phyloP scores from a whole-genome alignment of 208 protist genomes.

The Crithidia fasciculata region DNA sequence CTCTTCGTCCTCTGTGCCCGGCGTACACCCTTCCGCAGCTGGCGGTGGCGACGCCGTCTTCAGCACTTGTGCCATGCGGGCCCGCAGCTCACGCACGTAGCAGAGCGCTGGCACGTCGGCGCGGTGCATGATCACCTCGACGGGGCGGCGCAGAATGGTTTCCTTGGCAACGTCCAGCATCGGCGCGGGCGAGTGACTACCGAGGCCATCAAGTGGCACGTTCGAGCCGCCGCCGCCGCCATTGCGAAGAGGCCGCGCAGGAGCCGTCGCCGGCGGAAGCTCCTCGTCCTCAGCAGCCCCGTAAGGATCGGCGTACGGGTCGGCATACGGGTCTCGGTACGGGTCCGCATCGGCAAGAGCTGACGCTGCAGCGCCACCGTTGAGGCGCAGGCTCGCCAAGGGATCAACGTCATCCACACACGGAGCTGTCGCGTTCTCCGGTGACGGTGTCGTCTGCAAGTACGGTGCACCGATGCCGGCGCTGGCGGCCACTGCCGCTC shows the following conservation, averaged over 20 bases:
- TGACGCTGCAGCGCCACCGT: background rate
- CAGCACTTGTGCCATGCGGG: slow-evolving; percentile 30
- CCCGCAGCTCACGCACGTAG: slow-evolving; percentile 65
- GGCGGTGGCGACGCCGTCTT: background rate
- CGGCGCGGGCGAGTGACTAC: background rate
- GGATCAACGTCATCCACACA: slow-evolving; percentile 14
- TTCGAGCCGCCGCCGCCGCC: slow-evolving; percentile 3
- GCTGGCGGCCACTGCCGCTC: background rate
- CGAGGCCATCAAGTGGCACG: slow-evolving; percentile 12
- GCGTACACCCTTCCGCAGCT: too few relatives aligned
- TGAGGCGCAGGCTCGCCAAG: slow-evolving; percentile 17
- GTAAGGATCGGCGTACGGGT: slow-evolving; percentile 40
- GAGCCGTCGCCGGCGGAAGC: background rate
- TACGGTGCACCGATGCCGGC: background rate
- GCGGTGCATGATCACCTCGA: slow-evolving; percentile 43
- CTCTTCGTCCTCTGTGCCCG: too few relatives aligned
- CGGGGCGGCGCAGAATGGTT: slow-evolving; percentile 37
- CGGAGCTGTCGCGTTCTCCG: background rate
- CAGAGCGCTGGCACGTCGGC: slow-evolving; percentile 64
- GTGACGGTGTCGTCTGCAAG: background rate
- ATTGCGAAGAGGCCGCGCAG: too few relatives aligned
- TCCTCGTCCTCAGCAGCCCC: background rate
- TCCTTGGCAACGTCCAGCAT: slow-evolving; percentile 21
- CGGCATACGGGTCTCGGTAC: slow-evolving; percentile 21
- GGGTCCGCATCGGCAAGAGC: background rate